Evolutionary conservation across 2,329 filamentous ascomycete species (phyloP).

Genomic region (Claviceps maximensis): DNA sequence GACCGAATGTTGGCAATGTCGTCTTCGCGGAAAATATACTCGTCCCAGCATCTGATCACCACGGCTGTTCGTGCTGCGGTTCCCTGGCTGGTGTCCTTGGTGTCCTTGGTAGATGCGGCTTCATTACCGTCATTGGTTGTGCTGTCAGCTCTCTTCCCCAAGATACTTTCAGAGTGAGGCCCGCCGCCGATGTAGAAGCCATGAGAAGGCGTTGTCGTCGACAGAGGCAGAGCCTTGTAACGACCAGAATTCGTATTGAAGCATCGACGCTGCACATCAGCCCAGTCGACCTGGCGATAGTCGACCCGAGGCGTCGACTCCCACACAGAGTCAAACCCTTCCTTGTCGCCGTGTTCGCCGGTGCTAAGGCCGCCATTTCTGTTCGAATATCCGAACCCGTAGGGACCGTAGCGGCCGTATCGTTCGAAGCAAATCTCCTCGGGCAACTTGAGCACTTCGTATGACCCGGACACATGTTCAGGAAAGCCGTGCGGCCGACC

Average conservation of each 20-base stretch:
- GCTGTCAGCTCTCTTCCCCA: background rate
- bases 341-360: constrained; percentile 72
- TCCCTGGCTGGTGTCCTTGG: constrained; percentile 7
- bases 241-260: constrained; percentile 55
- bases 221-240: constrained; percentile 39
- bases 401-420: constrained; percentile 76
- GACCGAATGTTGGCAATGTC: constrained; percentile 72
- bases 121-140: background rate
- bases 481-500: constrained; percentile 79
- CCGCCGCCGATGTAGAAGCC: constrained; percentile 34
- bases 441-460: constrained; percentile 63
- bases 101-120: background rate
- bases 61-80: constrained; percentile 48
- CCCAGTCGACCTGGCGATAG: constrained; percentile 67
- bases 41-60: constrained; percentile 70
- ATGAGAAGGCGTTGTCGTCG: constrained; percentile 26
- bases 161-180: background rate
- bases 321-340: constrained; percentile 74
- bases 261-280: constrained; percentile 62
- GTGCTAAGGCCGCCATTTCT: constrained; percentile 69
- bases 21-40: constrained; percentile 65
- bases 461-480: constrained; percentile 73
- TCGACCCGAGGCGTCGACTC: constrained; percentile 57
- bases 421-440: constrained; percentile 89
- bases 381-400: constrained; percentile 75